phyloP scores from a whole-genome alignment of 169 alveolate genomes.

The Perkinsus olseni region DNA sequence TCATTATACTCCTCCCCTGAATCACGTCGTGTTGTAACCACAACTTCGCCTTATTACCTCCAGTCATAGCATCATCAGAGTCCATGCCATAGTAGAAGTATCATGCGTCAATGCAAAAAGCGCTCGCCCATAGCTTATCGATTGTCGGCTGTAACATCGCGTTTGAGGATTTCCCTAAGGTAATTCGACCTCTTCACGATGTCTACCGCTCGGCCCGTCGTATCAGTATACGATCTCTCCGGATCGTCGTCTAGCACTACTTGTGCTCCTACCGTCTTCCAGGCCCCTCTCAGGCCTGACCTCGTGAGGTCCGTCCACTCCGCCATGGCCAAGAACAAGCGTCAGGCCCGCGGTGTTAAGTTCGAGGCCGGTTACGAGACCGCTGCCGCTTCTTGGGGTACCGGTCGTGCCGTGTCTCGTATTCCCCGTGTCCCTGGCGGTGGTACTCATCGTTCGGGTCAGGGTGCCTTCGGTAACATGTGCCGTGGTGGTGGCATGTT shows the following conservation, averaged over 20 bases:
- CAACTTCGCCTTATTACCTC: neutral
- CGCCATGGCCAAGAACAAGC: conserved; percentile 84
- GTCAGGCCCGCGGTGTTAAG: conserved; percentile 93
- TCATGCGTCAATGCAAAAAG: neutral
- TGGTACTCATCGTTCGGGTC: conserved; percentile 96
- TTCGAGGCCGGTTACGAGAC: conserved; percentile 79
- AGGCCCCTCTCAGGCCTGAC: conserved; percentile 95
- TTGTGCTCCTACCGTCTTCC: conserved; percentile 83
- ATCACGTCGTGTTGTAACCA: too few relatives aligned
- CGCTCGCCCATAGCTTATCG: conserved; percentile 5
- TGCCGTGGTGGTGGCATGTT: conserved; percentile 99
- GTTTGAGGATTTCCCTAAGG: neutral
- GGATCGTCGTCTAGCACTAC: conserved; percentile 43
- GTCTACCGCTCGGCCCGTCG: conserved; percentile 50
- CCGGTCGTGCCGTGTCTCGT: conserved; percentile 98
- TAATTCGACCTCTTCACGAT: conserved; percentile 1
- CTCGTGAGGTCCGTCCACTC: conserved; percentile 88
- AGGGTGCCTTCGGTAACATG: conserved; percentile 99
- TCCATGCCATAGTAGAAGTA: neutral
- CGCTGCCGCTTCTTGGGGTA: conserved; percentile 92
- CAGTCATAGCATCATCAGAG: neutral
- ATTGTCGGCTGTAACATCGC: neutral
- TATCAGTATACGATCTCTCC: conserved; percentile 42
- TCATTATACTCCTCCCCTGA: neutral
- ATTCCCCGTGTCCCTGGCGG: conserved; percentile 99